Evolutionary conservation across 306 rosid species (phyloP).

Genomic region (Nissolia schottii): DNA sequence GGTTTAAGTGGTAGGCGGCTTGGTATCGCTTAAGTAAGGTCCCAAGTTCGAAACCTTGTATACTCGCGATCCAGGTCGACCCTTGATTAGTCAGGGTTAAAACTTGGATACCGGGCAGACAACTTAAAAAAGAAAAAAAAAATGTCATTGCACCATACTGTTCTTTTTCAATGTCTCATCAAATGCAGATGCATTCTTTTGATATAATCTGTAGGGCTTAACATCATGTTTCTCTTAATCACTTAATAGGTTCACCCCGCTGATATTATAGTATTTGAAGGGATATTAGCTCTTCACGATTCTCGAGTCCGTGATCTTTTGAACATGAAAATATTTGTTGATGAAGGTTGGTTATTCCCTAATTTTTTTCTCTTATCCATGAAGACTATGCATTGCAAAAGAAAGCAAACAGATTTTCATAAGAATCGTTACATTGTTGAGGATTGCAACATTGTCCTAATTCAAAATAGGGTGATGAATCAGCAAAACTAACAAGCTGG

Average conservation of each 20-base stretch:
- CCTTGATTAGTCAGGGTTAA: too few species aligned
- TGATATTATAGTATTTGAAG: conserved; percentile 79
- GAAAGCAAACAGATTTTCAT: neutral
- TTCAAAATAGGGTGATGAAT: neutral
- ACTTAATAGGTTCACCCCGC: conserved; percentile 66
- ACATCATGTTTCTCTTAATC: neutral
- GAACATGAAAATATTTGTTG: conserved; percentile 95
- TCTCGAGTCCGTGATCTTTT: conserved; percentile 68
- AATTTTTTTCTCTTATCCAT: neutral
- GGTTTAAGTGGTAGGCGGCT: too few species aligned
- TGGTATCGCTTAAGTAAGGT: too few species aligned
- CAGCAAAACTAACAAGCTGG: neutral
- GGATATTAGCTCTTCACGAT: conserved; percentile 78
- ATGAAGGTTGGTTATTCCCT: conserved; percentile 65
- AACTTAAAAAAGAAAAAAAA: too few species aligned
- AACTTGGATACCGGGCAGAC: too few species aligned
- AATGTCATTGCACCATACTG: neutral
- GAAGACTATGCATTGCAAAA: neutral
- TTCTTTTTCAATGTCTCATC: neutral
- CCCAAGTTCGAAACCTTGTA: too few species aligned
- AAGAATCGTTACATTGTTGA: neutral
- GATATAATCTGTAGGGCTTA: neutral
- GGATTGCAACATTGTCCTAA: neutral
- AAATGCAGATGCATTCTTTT: neutral
- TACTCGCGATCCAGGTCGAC: too few species aligned